Evolutionary conservation across 169 alveolate genomes (phyloP).

Genomic region (Ichthyophthirius multifiliis): DNA sequence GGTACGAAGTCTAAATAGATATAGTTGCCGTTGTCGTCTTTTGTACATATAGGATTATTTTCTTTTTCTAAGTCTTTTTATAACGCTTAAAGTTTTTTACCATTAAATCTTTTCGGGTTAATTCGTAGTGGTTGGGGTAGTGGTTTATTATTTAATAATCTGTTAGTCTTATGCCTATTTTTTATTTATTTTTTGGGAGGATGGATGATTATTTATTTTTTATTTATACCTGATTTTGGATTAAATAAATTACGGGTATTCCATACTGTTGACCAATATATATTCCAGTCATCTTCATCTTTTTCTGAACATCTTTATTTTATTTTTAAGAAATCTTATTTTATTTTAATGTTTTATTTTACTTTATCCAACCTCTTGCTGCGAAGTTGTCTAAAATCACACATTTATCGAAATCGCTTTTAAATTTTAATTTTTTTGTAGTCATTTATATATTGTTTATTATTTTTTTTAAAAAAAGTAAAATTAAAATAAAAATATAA

Average conservation of each 20-base stretch:
- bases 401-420: slow-evolving; percentile 82
- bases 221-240: slow-evolving; percentile 76
- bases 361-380: slow-evolving; percentile 76
- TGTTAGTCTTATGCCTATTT: slow-evolving; percentile 36
- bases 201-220: slow-evolving; percentile 49
- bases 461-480: too few species aligned
- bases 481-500: too few species aligned
- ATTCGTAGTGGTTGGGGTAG: slow-evolving; percentile 93
- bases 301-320: slow-evolving; percentile 18
- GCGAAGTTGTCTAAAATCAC: slow-evolving; percentile 75
- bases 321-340: slow-evolving; percentile 13
- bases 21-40: slow-evolving; percentile 70
- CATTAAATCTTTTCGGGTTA: slow-evolving; percentile 92
- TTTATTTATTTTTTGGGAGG: not conserved
- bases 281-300: slow-evolving; percentile 82
- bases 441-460: slow-evolving; percentile 16
- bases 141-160: slow-evolving; percentile 88
- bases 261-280: slow-evolving; percentile 88
- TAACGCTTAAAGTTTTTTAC: slow-evolving; percentile 83
- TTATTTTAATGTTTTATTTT: slow-evolving; percentile 41
- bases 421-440: slow-evolving; percentile 66
- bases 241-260: slow-evolving; percentile 84
- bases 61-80: slow-evolving; percentile 86
- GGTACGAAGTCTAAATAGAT: slow-evolving; percentile 83
- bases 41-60: slow-evolving; percentile 58